phyloP scores from a whole-genome alignment of 2,329 filamentous ascomycete species.

The Sporothrix luriei region DNA sequence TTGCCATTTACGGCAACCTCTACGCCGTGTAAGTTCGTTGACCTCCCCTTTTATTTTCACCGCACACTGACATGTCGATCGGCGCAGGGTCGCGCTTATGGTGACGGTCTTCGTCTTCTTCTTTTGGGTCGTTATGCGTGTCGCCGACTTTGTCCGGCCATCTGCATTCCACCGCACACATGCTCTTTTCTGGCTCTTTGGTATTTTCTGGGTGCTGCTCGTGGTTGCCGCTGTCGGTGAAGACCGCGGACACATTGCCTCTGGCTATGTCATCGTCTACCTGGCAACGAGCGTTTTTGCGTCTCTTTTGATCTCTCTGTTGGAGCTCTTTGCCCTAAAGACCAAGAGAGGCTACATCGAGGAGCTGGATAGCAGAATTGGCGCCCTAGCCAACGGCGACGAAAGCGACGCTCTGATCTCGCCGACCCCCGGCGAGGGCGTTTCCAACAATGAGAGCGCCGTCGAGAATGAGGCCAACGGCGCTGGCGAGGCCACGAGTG shows the following conservation, averaged over 20 bases:
- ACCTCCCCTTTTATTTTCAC: not conserved
- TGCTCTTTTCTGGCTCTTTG: constrained; percentile 80
- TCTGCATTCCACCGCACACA: constrained; percentile 85
- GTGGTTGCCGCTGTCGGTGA: constrained; percentile 75
- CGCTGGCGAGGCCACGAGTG: constrained; percentile 41
- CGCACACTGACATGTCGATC: not conserved
- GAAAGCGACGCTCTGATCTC: constrained; percentile 46
- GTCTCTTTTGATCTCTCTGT: constrained; percentile 71
- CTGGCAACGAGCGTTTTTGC: constrained; percentile 76
- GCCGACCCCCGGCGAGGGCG: constrained; percentile 46
- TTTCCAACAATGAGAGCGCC: constrained; percentile 34
- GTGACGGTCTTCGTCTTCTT: constrained; percentile 76
- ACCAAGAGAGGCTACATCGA: constrained; percentile 70
- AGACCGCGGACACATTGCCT: constrained; percentile 70
- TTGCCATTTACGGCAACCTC: constrained; percentile 85
- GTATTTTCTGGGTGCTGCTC: constrained; percentile 71
- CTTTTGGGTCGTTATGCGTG: constrained; percentile 80
- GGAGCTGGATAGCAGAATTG: constrained; percentile 48
- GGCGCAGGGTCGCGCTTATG: constrained; percentile 74
- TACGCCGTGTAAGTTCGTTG: constrained; percentile 66
- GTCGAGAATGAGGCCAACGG: constrained; percentile 37
- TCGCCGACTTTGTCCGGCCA: constrained; percentile 77
- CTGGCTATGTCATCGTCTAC: constrained; percentile 80
- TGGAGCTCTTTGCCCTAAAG: constrained; percentile 78
- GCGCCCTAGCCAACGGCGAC: constrained; percentile 29